Evolutionary conservation across 2,329 filamentous ascomycete genomes (phyloP), one percentile per base, ranked within the genome.

Genomic region (Dothistroma septosporum): DNA sequence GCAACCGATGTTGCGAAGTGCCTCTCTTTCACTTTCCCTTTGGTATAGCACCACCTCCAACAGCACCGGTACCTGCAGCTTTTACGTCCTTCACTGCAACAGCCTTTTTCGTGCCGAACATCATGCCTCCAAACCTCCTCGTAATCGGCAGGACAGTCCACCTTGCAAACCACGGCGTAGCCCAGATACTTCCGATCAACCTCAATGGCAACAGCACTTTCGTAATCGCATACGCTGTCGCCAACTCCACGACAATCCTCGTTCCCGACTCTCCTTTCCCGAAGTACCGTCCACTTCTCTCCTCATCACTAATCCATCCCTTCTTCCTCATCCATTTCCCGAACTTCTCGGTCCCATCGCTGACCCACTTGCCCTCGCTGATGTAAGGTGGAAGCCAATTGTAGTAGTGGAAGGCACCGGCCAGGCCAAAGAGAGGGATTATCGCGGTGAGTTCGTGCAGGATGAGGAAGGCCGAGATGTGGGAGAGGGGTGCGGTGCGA

Each of bases 391-490:
- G 92, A 31, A 91, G 81, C 81, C 88, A 89, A 63, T 86, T 80
- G 1, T 85, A 86, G 73, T 91, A 92, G 77, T 97, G 90, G 75
- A 99, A 96, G 1, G 85, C 73, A 0, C 82, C 87, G 22, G 90
- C 86, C 0, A 97, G 82, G 0, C 84, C 87, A 44, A 95, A 74
- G 0, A 97, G 77, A 0, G 93, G 93, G 1, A 93, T 75, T 11
- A 97, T 78, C 10, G 94, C 93, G 0, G 94, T 97, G 49, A 97
- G 74, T 76, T 99, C 94, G 78, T 99, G 94, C 0, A 99, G 82
- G 44, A 97, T 79, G 11, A 97, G 80, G 74, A 99, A 99, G 0
- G 93, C 87, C 1, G 88, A 85, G 47, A 96, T 81, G 76, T 97
- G 91, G 0, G 90, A 90, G 49, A 92, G 76, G 0, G 94, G 94